Evolutionary conservation across 2,329 filamentous ascomycete genomes (phyloP), one percentile per base, ranked within the genome.

Genomic region (Ascomycota sp.): DNA sequence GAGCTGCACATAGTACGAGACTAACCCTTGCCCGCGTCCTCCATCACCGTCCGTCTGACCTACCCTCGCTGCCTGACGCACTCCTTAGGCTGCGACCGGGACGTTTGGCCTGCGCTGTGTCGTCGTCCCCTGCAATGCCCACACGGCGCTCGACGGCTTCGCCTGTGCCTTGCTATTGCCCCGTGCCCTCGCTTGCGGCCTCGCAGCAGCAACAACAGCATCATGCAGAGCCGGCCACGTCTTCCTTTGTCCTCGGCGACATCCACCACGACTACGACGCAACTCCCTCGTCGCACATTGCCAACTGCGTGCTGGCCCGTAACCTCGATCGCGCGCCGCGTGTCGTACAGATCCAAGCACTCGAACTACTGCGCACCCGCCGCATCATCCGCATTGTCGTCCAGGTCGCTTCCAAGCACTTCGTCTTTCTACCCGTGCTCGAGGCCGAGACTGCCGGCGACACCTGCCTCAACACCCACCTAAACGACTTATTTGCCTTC

Each of bases 401-500:
- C 27, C 72, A 91, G 41, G 59, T 65, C 23, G 75, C 78, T 0
- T 82, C 83, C 1, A 75, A 72, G 44, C 65, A 70, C 20, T 92
- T 94, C 45, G 56, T 94, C 19, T 73, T 94, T 37, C 57, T 93
- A 20, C 75, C 80, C 1, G 56, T 92, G n/a, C 55, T 83, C 2
- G 57, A 52, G 13, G 61, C 59, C 1, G 46, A 47, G 23, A 50
- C 52, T 25, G 58, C 59, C 3, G 59, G 63, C 23, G 44, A 55
- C 26, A 56, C 60, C 4, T 56, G 55, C 29, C 57, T 75, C 29
- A 63, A 58, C 15, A 52, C 51, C 21, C 64, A 81, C 40, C 46
- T 75, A 50, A 91, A 83, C 42, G 82, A 95, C 34, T 70, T 79
- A 38, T 75, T 95, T 39, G 81, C 83, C 46, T 73, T 95, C 33